These are phyloP conservation scores for Trichothecium roseum DNA, from an alignment of 2,329 filamentous ascomycete species.

Conservation along the genomic window DNA sequence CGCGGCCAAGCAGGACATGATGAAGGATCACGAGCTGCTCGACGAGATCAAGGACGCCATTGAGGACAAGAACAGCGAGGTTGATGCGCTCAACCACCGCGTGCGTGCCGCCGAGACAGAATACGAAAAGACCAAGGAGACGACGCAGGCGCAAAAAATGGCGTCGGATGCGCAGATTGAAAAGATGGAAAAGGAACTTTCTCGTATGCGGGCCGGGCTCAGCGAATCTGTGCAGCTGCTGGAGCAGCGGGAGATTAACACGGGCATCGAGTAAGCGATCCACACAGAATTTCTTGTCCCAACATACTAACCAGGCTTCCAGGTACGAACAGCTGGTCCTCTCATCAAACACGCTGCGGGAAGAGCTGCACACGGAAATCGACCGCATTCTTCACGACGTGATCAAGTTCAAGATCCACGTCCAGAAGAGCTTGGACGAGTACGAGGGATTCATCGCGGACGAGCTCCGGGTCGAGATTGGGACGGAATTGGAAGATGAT, in stretches of 20 bases:
- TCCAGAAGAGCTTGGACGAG: slow-evolving; percentile 85
- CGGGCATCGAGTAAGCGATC: slow-evolving; percentile 73
- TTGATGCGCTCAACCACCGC: slow-evolving; percentile 82
- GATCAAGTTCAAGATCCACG: slow-evolving; percentile 96
- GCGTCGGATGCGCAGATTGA: slow-evolving; percentile 90
- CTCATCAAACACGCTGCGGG: slow-evolving; percentile 71
- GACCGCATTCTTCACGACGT: slow-evolving; percentile 94
- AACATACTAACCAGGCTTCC: too few relatives aligned
- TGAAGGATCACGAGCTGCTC: slow-evolving; percentile 87
- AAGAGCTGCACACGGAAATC: slow-evolving; percentile 95
- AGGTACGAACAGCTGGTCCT: slow-evolving; percentile 91
- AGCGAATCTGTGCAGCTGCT: slow-evolving; percentile 82
- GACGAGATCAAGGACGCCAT: slow-evolving; percentile 95
- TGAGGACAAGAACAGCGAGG: slow-evolving; percentile 87
- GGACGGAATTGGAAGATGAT: slow-evolving; percentile 34
- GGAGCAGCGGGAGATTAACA: slow-evolving; percentile 93
- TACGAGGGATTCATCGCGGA: slow-evolving; percentile 91
- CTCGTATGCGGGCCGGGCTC: slow-evolving; percentile 76
- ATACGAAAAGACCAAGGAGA: slow-evolving; percentile 86
- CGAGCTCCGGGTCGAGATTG: slow-evolving; percentile 78
- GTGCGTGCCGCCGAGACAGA: slow-evolving; percentile 85
- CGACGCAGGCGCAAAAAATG: slow-evolving; percentile 76
- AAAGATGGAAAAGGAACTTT: slow-evolving; percentile 97
- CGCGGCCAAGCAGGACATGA: slow-evolving; percentile 74
- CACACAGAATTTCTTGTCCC: too few relatives aligned